Conservation (phyloP, 352 stramenopile species). For the Globisporangium irregulare region DNA sequence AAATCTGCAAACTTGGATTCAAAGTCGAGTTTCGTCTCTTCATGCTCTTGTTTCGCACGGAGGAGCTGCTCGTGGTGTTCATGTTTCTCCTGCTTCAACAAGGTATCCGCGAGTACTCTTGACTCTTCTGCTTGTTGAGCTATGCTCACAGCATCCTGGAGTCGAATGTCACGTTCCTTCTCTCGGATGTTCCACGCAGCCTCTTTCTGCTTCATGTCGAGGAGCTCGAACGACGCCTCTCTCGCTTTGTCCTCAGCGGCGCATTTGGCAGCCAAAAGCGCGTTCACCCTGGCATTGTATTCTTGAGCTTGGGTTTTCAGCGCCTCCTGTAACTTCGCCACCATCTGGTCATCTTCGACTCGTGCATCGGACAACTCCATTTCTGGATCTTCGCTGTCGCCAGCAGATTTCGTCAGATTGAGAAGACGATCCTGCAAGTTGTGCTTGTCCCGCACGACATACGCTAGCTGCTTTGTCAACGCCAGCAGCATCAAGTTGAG, state of each 20-base stretch:
- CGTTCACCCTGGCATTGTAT: constrained; percentile 44
- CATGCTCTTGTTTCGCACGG: constrained; percentile 25
- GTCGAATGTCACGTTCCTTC: constrained; percentile 31
- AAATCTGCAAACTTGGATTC: constrained; percentile 33
- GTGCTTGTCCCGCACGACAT: constrained; percentile 75
- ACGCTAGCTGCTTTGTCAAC: constrained; percentile 62
- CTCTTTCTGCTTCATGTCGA: constrained; percentile 61
- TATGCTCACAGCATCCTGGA: constrained; percentile 25
- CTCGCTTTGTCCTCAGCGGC: constrained; percentile 46
- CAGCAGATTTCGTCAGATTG: constrained; percentile 16
- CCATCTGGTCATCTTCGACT: constrained; percentile 23
- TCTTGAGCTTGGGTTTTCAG: constrained; percentile 43
- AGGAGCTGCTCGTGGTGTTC: constrained; percentile 23
- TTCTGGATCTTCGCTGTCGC: background rate
- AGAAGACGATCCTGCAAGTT: constrained; percentile 49
- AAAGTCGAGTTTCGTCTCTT: constrained; percentile 29
- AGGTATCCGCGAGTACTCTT: constrained; percentile 16
- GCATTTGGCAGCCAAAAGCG: constrained; percentile 24
- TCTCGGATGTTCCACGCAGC: constrained; percentile 51
- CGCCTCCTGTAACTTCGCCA: constrained; percentile 35
- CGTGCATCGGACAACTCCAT: constrained; percentile 1
- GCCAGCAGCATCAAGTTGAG: constrained; percentile 68
- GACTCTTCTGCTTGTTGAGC: constrained; percentile 29
- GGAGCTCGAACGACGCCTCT: constrained; percentile 44
- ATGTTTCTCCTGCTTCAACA: constrained; percentile 32